A percentile compares a stretch with the other conserved stretches of the same genome.
Evolutionary conservation across 1,139 yeast species (phyloP).

Genomic region (Suzukiozyma palmioleophila): DNA sequence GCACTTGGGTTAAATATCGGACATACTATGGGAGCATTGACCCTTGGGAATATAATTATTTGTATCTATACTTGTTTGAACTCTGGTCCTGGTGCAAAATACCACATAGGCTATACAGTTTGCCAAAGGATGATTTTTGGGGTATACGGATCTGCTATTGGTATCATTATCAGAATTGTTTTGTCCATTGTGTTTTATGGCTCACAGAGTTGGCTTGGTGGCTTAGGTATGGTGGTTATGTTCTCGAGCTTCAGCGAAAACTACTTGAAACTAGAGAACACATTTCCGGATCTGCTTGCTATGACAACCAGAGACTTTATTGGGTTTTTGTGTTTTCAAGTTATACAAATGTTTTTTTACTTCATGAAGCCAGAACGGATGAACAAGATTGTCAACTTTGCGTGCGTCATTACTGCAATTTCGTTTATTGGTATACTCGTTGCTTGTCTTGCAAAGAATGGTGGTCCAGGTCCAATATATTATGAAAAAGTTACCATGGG

Average conservation of each 20-base stretch:
- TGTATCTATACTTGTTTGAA: conserved; percentile 15
- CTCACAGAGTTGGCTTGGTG: conserved; percentile 19
- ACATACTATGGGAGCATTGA: conserved; percentile 18
- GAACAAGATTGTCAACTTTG: conserved; percentile 11
- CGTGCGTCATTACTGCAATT: conserved; percentile 13
- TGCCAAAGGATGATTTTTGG: conserved; percentile 20
- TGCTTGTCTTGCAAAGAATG: conserved; percentile 11
- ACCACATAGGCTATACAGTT: conserved; percentile 19
- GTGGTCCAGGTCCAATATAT: conserved; percentile 14
- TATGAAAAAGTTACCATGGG: conserved; percentile 7
- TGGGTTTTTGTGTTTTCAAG: conserved; percentile 17
- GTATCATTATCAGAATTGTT: conserved; percentile 14
- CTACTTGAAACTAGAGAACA: conserved; percentile 13
- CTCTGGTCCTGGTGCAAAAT: conserved; percentile 18
- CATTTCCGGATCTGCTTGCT: conserved; percentile 11
- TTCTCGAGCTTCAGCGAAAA: conserved; percentile 13
- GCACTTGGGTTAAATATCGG: conserved; percentile 15
- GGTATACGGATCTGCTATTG: conserved; percentile 14
- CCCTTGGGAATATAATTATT: conserved; percentile 16
- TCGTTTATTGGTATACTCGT: conserved; percentile 13
- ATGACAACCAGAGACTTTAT: conserved; percentile 17
- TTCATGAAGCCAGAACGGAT: conserved; percentile 16
- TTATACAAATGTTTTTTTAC: conserved; percentile 13
- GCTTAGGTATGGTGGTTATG: conserved; percentile 13
- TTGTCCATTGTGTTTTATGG: conserved; percentile 18